Evolutionary conservation across 169 alveolate genomes (phyloP), one percentile per base, ranked within the genome.

Genomic region (Eimeria tenella): DNA sequence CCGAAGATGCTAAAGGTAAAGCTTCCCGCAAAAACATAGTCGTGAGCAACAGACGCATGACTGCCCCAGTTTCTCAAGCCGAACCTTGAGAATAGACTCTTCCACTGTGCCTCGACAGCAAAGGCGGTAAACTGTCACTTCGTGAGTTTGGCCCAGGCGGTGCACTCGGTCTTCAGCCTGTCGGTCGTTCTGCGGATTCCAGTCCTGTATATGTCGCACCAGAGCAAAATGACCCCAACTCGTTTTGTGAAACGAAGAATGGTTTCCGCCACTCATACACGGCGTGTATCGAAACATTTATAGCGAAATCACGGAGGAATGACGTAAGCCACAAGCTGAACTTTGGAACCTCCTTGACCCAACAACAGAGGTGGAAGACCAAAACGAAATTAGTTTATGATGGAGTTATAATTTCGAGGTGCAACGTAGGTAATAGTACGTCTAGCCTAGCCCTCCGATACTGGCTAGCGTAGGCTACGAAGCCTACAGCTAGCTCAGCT

Each of bases 131-230:
- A 98, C 97, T 60, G 96, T 96, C 42, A 98, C 99, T 71, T 98
- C 98, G n/a, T 97, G 96, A 60, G 97, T 98, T 95, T 98, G 99
- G 55, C 99, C 99, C 8, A 98, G 95, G 63, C 99, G 95, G 95
- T 98, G 99, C 52, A 97, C 98, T 53, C 99, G 83, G 94, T 98
- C 99, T 93, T 98, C 99, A 19, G 99, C 99, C 95, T 98, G 99
- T 21, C 98, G 94, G 95, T 98, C 99, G 86, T 97, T 98, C 90
- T 98, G 98, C 42, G 99, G 99, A 65, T 98, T 98, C 97, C 98
- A 98, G 94, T 98, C 99, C 97, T 96, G 95, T 75, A 83, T 90
- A 50, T 91, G 94, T 68, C 87, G 90, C 75, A 58, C 11, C 68
- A 58, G 1, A 10, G 68, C 19, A 10, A 10, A 58, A 17, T 58